Base-by-base conservation (phyloP, 768 basidiomycete species). In the Pulveroboletus sp. region DNA sequence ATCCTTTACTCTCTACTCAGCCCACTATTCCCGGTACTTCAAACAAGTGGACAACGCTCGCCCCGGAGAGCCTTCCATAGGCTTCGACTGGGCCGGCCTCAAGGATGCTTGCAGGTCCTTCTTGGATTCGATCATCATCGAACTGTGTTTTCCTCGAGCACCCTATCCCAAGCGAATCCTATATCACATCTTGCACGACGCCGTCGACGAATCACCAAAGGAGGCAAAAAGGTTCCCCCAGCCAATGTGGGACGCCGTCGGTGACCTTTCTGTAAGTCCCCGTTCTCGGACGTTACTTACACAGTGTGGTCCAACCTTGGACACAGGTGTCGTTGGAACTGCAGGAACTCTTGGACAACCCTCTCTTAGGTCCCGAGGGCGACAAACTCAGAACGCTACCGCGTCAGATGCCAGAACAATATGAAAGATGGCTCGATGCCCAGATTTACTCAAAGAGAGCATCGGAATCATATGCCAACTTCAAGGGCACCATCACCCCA, bases 101-200 rank as follows among this genome's bases (percentile, higher is more conserved):
- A 79, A 80, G 56, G 73, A 74, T 25, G 83, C 84, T 19, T 81
- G 85, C 56, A 75, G 77, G 57, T 92, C 90, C 4, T 90, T 90
- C 69, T 66, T 91, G 41, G 90, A 91, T 65, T 89, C 87, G 1
- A 86, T 91, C 49, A 78, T 93, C 52, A 79, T 92, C 50, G 90
- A 93, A 61, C 68, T 93, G 6, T 87, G 84, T 58, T 84, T 92
- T 53, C 90, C 90, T 6, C 70, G 73, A 40, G 82, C 82, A 3
- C 72, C 74, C 1, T 87, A 87, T 65, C 84, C 87, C 5, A 80
- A 78, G 61, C 73, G 76, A 43, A 72, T 90, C 36, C 63, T 93
- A 21, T 81, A 80, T 56, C 75, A 80, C 48, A 76, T 88, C 23
- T 73, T 93, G 23, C 78, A 76, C 43, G 87, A 91, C 36, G 82